Percentiles rank a stretch among this genome's conserved stretches.
Conservation (phyloP, 1,284 basidiomycete species). For the Bondarzewia mesenterica region DNA sequence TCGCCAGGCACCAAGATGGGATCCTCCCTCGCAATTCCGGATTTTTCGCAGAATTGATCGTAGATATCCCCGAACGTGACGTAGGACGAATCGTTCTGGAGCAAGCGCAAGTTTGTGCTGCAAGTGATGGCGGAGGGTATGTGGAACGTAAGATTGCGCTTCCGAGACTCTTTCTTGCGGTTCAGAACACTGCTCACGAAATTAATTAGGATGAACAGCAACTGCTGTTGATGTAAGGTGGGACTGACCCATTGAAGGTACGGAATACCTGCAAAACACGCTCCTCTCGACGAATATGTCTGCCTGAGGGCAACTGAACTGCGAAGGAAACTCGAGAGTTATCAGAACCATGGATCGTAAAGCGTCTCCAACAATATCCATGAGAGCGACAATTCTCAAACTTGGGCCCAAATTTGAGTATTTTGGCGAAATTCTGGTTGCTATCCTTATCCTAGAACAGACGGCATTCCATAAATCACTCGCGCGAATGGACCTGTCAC, state of each 20-base stretch:
- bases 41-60: slow-evolving; percentile 80
- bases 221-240: neutral
- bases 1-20: slow-evolving; percentile 81
- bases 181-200: slow-evolving; percentile 56
- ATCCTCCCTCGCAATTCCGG: slow-evolving; percentile 81
- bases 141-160: slow-evolving; percentile 89
- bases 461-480: neutral
- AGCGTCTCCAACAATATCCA: slow-evolving; percentile 84
- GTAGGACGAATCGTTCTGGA: slow-evolving; percentile 90
- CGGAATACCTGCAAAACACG: slow-evolving; percentile 88
- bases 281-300: slow-evolving; percentile 91
- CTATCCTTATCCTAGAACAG: slow-evolving; percentile 82
- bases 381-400: slow-evolving; percentile 85
- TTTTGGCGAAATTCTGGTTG: slow-evolving; percentile 87
- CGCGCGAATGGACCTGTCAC: slow-evolving; percentile 11
- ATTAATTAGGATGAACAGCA: slow-evolving; percentile 7
- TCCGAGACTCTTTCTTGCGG: slow-evolving; percentile 89
- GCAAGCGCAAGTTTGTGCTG: slow-evolving; percentile 77
- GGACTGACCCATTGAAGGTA: slow-evolving; percentile 80
- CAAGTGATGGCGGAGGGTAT: slow-evolving; percentile 85
- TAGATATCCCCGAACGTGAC: slow-evolving; percentile 91
- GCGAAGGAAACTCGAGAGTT: slow-evolving; percentile 85
- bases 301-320: slow-evolving; percentile 84
- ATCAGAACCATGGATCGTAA: slow-evolving; percentile 91
- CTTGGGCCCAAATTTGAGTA: slow-evolving; percentile 86